Base-by-base conservation (phyloP, 2,329 filamentous ascomycete species). In the Cytospora paraplurivora region DNA sequence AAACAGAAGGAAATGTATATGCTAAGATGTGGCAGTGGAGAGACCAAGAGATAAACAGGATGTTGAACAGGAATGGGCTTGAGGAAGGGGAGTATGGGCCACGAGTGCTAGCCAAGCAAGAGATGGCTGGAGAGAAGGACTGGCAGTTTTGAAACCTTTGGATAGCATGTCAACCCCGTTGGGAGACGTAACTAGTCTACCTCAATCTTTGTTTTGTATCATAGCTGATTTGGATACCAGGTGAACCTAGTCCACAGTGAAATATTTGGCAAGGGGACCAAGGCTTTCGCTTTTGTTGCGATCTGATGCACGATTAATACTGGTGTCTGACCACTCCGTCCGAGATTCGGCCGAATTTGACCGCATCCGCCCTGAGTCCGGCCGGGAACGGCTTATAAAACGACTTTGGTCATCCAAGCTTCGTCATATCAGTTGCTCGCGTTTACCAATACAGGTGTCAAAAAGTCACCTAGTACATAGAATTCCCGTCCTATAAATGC, bases 1-100 rank as follows among this genome's bases (percentile, higher is more conserved):
- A 66, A 17, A 68, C 67, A 5, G 38, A 64, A 5, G 50, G 70
- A 56, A 71, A 68, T 3, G 69, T 71, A 6, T 74, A 74, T 62
- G 71, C 69, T 4, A 56, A 56, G 37, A 69, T 73, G 69, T 73
- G 72, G 71, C 62, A 64, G 47, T 74, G 72, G 71, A 69, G 72
- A 59, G 44, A 10, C 21, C 8, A 12, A 47, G 62, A 52, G 1
- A 67, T 64, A 33, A 50, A 38, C 0, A 60, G 50, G 13, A 27
- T 19, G 7, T 57, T 13, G 15, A 21, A 32, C 44, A 65, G 67
- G 27, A 74, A 72, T 56, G 71, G 72, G 2, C 62, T 73, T 6
- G 71, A 73, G 56, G 68, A 73, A 50, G 72, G 71, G 12, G 72
- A 73, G 33, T 32, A 63, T 12, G 71, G 72, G 1, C 70, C 69